Percentiles rank a stretch among this genome's conserved stretches.
phyloP scores from a whole-genome alignment of 148 eudicot genomes.

The Camellia granthamiana region DNA sequence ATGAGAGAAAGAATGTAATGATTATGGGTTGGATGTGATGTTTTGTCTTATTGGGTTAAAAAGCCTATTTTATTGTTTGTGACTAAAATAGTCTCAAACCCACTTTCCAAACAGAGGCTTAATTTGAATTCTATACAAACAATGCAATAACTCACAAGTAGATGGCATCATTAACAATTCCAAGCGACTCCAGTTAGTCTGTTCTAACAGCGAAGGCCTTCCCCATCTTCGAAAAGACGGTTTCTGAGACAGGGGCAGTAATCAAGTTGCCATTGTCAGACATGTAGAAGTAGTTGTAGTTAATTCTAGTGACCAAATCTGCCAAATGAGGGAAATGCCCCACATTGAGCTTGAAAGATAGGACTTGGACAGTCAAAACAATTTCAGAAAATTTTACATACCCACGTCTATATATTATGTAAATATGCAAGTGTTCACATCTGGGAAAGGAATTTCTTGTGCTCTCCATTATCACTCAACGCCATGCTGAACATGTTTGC shows the following conservation, averaged over 20 bases:
- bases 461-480: too few relatives aligned
- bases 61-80: too few relatives aligned
- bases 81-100: too few relatives aligned
- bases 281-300: conserved; percentile 89
- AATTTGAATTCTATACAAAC: background rate
- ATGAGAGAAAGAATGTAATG: too few relatives aligned
- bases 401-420: background rate
- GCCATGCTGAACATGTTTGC: too few relatives aligned
- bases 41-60: too few relatives aligned
- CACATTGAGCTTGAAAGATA: conserved; percentile 89
- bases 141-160: background rate
- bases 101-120: too few relatives aligned
- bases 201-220: conserved; percentile 42
- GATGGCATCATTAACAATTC: background rate
- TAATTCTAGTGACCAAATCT: conserved; percentile 83
- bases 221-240: conserved; percentile 39
- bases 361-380: conserved; percentile 50
- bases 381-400: background rate
- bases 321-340: conserved; percentile 95
- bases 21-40: too few relatives aligned
- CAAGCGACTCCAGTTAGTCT: conserved; percentile 18
- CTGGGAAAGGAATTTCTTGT: background rate
- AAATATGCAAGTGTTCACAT: background rate
- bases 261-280: conserved; percentile 70
- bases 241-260: conserved; percentile 57